A percentile compares a stretch with the other conserved stretches of the same genome.
These are phyloP conservation scores for Fusarium euwallaceae DNA, from an alignment of 2,329 filamentous ascomycete species.

Conservation along the genomic window DNA sequence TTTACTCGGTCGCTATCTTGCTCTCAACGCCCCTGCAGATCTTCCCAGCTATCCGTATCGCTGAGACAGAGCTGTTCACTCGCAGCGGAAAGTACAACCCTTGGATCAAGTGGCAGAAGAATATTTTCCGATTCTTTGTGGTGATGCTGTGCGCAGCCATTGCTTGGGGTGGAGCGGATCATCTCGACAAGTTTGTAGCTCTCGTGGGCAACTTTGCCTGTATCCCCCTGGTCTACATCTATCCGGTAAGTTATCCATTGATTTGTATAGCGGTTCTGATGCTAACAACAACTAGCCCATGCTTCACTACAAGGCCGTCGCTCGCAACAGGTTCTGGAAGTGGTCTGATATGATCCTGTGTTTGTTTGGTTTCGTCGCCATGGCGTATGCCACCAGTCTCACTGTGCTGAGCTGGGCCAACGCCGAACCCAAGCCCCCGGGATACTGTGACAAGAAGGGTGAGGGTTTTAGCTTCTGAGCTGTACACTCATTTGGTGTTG, in stretches of 20 bases:
- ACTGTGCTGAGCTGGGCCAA: constrained; percentile 89
- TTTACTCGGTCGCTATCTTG: constrained; percentile 98
- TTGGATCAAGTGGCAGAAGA: constrained; percentile 99
- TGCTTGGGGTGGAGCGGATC: constrained; percentile 91
- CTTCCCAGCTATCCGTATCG: constrained; percentile 97
- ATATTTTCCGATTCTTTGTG: constrained; percentile 92
- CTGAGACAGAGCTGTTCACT: constrained; percentile 93
- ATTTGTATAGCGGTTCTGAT: background rate
- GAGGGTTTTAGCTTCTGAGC: constrained; percentile 41
- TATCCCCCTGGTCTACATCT: constrained; percentile 96
- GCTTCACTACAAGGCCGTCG: constrained; percentile 87
- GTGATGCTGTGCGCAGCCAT: constrained; percentile 88
- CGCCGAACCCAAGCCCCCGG: constrained; percentile 63
- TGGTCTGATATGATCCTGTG: constrained; percentile 81
- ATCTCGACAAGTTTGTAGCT: constrained; percentile 97
- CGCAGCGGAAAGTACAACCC: constrained; percentile 97
- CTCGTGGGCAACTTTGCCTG: constrained; percentile 98
- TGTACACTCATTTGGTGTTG: background rate
- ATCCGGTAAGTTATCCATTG: constrained; percentile 78
- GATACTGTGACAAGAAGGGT: constrained; percentile 65
- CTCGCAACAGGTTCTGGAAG: constrained; percentile 75
- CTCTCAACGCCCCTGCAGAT: constrained; percentile 96
- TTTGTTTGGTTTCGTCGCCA: constrained; percentile 85
- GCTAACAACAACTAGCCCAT: constrained; percentile 76
- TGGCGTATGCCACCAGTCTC: constrained; percentile 90